Evolutionary conservation across 768 basidiomycete species (phyloP).

Genomic region (Tricholoma sp.): DNA sequence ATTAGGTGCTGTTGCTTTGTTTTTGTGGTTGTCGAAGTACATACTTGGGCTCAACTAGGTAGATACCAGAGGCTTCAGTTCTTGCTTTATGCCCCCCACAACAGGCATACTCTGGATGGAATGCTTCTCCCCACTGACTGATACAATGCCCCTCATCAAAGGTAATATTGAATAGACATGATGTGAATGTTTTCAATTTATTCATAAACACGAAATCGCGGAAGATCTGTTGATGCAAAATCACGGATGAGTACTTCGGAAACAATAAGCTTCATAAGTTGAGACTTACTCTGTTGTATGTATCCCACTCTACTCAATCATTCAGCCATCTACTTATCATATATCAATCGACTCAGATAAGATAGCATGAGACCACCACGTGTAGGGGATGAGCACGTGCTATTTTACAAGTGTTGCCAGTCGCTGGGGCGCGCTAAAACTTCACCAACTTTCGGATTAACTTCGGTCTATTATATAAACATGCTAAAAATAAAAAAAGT

Average conservation of each 20-base stretch:
- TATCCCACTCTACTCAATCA: no score
- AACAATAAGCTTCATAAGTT: background rate
- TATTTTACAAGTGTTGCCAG: no score
- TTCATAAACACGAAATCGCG: background rate
- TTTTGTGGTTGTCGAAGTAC: background rate
- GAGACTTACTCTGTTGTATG: no score
- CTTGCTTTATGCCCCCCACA: background rate
- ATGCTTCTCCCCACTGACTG: slow-evolving; percentile 25
- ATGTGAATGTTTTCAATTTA: slow-evolving; percentile 14
- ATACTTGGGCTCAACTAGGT: background rate
- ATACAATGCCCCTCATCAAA: slow-evolving; percentile 34
- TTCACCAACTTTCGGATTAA: no score
- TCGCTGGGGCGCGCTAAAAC: no score
- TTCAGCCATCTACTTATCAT: no score
- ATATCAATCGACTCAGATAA: no score
- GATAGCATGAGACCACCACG: no score
- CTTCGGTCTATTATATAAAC: no score
- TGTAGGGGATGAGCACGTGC: no score
- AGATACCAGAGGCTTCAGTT: background rate
- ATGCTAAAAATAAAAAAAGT: no score
- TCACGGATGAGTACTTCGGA: background rate
- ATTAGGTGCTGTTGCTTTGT: background rate
- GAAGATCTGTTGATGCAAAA: background rate
- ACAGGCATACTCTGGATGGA: slow-evolving; percentile 26
- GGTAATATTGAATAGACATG: slow-evolving; percentile 22